phyloP scores from a whole-genome alignment of 139 green algal species.

The Coelastrella sp. region DNA sequence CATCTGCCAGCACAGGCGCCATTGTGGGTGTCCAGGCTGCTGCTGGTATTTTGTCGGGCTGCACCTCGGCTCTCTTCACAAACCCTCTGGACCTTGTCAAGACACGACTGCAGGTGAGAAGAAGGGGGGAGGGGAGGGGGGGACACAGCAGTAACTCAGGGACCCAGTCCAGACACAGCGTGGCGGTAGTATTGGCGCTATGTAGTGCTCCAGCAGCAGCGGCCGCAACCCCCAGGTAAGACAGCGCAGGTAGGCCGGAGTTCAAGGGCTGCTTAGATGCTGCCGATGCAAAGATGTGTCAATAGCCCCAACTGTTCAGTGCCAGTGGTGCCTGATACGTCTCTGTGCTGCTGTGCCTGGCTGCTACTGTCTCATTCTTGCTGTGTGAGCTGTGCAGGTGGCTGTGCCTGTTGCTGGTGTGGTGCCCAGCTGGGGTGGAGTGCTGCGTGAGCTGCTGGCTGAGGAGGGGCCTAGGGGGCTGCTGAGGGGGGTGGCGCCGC shows the following conservation, averaged over 20 bases:
- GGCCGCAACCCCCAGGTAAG: too few species aligned
- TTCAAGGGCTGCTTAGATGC: too few species aligned
- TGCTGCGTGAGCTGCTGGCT: conserved; percentile 66
- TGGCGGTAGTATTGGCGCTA: background rate
- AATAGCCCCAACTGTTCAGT: too few species aligned
- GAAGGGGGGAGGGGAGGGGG: background rate
- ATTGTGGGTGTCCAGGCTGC: conserved; percentile 77
- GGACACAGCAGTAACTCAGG: too few species aligned
- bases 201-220: background rate
- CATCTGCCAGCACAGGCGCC: conserved; percentile 12
- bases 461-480: conserved; percentile 82
- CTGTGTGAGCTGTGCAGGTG: conserved; percentile 50
- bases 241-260: too few species aligned
- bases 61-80: conserved; percentile 73
- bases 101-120: conserved; percentile 74
- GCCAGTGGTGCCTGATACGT: too few species aligned
- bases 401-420: conserved; percentile 48
- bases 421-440: conserved; percentile 40
- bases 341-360: too few species aligned
- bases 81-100: conserved; percentile 92
- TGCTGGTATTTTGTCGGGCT: conserved; percentile 74
- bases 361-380: background rate
- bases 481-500: conserved; percentile 70
- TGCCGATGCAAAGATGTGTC: too few species aligned
- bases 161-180: too few species aligned